Percentiles rank a stretch among this genome's conserved stretches.
These are phyloP conservation scores for Choricystis sp. DNA, from an alignment of 139 green algal genomes.

Conservation along the genomic window DNA sequence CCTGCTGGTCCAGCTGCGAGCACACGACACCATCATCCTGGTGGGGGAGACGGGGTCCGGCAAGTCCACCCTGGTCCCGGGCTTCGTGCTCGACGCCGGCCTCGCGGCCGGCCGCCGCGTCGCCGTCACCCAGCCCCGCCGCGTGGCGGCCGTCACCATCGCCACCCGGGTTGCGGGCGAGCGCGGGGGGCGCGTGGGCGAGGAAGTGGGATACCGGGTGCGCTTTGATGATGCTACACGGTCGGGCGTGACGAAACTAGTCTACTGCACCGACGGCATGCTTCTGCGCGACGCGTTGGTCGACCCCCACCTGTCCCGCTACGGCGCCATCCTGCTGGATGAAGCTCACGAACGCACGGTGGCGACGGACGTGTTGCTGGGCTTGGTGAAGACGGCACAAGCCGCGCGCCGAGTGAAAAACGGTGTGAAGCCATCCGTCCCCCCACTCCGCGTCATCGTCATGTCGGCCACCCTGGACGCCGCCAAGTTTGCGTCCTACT, in stretches of 20 bases:
- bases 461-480: slow-evolving; percentile 95
- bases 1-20: not conserved
- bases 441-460: slow-evolving; percentile 46
- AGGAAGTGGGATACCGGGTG: slow-evolving; percentile 7
- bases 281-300: slow-evolving; percentile 74
- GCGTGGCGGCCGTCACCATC: not conserved
- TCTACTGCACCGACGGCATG: slow-evolving; percentile 57
- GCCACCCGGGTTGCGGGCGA: slow-evolving; percentile 2
- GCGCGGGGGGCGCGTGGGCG: not conserved
- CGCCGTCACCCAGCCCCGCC: slow-evolving; percentile 4
- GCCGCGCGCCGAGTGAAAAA: slow-evolving; percentile 5
- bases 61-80: slow-evolving; percentile 79
- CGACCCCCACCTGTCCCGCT: slow-evolving; percentile 22
- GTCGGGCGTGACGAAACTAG: not conserved
- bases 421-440: not conserved
- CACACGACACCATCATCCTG: slow-evolving; percentile 28
- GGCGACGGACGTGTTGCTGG: slow-evolving; percentile 81
- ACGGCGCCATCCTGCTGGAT: slow-evolving; percentile 64
- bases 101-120: slow-evolving; percentile 13
- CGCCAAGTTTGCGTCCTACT: slow-evolving; percentile 56
- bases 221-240: slow-evolving; percentile 7
- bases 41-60: slow-evolving; percentile 71
- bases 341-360: slow-evolving; percentile 94
- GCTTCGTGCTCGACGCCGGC: slow-evolving; percentile 48
- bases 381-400: slow-evolving; percentile 66